Conservation (phyloP, 2,329 filamentous ascomycete species). For the Cordyceps fumosorosea region DNA sequence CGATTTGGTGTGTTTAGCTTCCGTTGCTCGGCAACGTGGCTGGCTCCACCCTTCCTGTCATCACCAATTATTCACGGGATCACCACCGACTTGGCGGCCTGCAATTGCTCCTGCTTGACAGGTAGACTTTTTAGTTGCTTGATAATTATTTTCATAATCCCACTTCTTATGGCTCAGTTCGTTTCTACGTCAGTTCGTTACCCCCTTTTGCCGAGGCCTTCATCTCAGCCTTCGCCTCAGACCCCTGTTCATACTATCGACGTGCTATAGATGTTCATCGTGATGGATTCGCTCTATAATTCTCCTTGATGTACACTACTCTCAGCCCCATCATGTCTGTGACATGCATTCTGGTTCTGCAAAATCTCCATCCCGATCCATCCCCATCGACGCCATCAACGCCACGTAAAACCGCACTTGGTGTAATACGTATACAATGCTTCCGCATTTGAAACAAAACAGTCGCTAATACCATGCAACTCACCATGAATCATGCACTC, state of each 20-base stretch:
- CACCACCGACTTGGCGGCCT: not conserved
- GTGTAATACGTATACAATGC: conserved; percentile 1
- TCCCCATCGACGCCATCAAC: not conserved
- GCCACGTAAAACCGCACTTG: conserved; percentile 13
- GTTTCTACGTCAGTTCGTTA: not conserved
- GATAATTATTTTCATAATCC: not conserved
- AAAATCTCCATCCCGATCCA: not conserved
- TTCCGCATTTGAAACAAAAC: conserved; percentile 5
- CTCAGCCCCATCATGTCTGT: not conserved
- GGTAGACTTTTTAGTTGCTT: not conserved
- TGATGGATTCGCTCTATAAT: conserved; percentile 12
- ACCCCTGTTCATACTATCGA: not conserved
- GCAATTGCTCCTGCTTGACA: not conserved
- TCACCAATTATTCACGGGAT: not conserved
- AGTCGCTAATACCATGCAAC: conserved; percentile 3
- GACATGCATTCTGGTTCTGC: not conserved
- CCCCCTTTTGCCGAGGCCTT: not conserved
- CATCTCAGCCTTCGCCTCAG: not conserved
- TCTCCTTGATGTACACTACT: not conserved
- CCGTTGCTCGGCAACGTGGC: conserved; percentile 10
- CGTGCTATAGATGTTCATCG: not conserved
- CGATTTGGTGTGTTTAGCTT: conserved; percentile 5
- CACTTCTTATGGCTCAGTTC: not conserved
- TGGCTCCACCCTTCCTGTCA: not conserved
- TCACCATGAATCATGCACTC: not conserved